Evolutionary conservation across 371 early-diverging fungal genomes (phyloP).

Genomic region (Mortierella sp.): DNA sequence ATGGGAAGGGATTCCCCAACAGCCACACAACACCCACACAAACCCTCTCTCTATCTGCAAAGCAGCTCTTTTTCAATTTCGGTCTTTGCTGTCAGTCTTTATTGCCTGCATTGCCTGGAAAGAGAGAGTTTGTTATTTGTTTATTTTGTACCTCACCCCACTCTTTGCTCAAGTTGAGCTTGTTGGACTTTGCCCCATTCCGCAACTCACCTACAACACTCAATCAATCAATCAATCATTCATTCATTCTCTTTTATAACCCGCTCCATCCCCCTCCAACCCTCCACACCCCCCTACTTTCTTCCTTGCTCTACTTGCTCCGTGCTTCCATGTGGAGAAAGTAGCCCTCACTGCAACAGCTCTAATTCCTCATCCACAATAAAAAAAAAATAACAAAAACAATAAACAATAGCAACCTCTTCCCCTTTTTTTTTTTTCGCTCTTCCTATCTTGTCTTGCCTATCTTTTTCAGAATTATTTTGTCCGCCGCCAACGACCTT

Average conservation of each 20-base stretch:
- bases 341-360: neutral
- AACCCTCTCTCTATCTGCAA: too few relatives aligned
- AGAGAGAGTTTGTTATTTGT: neutral
- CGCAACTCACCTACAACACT: neutral
- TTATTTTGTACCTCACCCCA: neutral
- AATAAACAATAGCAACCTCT: neutral
- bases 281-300: neutral
- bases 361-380: neutral
- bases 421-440: neutral
- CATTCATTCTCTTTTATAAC: neutral
- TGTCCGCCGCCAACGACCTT: neutral
- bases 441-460: neutral
- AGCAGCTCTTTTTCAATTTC: neutral
- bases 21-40: too few relatives aligned
- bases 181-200: neutral
- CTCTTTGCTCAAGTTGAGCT: neutral
- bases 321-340: slow-evolving; percentile 13
- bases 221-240: neutral
- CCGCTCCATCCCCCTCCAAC: neutral
- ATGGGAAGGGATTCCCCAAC: neutral
- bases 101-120: too few relatives aligned
- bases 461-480: too few relatives aligned
- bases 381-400: neutral
- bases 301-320: slow-evolving; percentile 3
- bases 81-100: neutral